Evolutionary conservation across 116 monocot genomes (phyloP), one percentile per base, ranked within the genome.

Genomic region (Thalassia testudinum): DNA sequence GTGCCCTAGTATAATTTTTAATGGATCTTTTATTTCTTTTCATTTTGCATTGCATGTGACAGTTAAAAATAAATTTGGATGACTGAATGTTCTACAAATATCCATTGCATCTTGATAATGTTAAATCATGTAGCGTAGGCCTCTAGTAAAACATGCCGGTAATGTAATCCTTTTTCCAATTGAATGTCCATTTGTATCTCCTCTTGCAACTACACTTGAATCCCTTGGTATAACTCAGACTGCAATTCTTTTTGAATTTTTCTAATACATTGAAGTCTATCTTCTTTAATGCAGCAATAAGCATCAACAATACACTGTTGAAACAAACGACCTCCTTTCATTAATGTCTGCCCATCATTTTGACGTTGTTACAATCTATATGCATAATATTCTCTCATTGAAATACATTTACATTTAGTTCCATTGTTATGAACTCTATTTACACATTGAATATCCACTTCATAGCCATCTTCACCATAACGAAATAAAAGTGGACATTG

Each of bases 61-160:
- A 19, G 38, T 12, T 16, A 56, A 38, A 28, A 40, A 57, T 20
- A 57, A 40, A 40, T 23, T 10, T 5, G 2, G 56, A 37, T 37
- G n/a, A 1, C 37, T 16, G 20, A 22, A 11, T 22, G 10, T 10
- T 5, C 21, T 12, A 50, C 50, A 50, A 0, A 50, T 13, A 50
- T 2, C 50, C 50, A 50, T 50, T 0, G 50, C 50, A 50, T 50
- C 12, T 50, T 50, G 50, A 22, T 50, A 50, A 50, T 50, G 19
- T 24, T 50, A 3, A 0, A 22, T 11, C 30, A 37, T 56, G 14
- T 50, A 50, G 6, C 30, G 3, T 34, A 21, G 50, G 0, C 50
- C 50, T 50, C 50, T 1, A 2, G 21, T 50, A 13, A 50, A 50
- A 12, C 21, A 22, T 22, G 50, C 18, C 10, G 50, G 21, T 1